Conservation (phyloP, 2,329 filamentous ascomycete genomes). For the Graphium sp. region DNA sequence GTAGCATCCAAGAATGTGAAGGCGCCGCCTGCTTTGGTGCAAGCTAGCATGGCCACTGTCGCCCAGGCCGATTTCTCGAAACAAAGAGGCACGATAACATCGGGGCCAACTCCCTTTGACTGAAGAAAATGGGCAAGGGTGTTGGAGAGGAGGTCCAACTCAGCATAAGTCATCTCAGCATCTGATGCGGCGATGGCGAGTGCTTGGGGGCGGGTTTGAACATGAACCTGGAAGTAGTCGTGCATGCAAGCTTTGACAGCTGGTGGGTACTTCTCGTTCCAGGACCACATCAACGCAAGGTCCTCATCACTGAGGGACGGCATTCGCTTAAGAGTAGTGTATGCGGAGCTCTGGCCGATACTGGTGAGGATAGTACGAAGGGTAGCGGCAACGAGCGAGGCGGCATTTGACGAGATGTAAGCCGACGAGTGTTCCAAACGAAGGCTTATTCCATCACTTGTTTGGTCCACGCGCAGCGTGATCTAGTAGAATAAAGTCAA, state of each 20-base stretch:
- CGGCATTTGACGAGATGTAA: too few relatives aligned
- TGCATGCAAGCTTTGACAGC: conserved; percentile 19
- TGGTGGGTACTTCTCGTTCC: too few relatives aligned
- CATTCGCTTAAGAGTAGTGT: too few relatives aligned
- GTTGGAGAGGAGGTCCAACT: conserved; percentile 11
- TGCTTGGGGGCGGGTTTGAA: conserved; percentile 12
- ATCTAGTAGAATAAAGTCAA: too few relatives aligned
- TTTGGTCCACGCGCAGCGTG: too few relatives aligned
- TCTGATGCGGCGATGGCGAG: conserved; percentile 27
- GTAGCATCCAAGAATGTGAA: conserved; percentile 13
- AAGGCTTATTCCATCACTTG: too few relatives aligned
- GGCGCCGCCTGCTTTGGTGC: conserved; percentile 14
- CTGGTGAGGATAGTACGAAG: too few relatives aligned
- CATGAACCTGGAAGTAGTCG: conserved; percentile 19
- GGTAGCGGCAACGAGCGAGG: too few relatives aligned
- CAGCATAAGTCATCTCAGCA: conserved; percentile 21
- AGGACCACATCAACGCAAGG: too few relatives aligned
- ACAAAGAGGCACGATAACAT: conserved; percentile 10
- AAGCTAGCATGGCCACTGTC: conserved; percentile 12
- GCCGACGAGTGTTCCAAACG: too few relatives aligned
- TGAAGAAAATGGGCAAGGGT: conserved; percentile 6
- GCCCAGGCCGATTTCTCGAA: conserved; percentile 13
- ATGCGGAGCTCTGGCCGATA: too few relatives aligned
- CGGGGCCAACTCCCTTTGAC: conserved; percentile 10
- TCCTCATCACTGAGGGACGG: too few relatives aligned